Evolutionary conservation across 1,284 basidiomycete species (phyloP).

Genomic region (Cutaneotrichosporon curvatum): DNA sequence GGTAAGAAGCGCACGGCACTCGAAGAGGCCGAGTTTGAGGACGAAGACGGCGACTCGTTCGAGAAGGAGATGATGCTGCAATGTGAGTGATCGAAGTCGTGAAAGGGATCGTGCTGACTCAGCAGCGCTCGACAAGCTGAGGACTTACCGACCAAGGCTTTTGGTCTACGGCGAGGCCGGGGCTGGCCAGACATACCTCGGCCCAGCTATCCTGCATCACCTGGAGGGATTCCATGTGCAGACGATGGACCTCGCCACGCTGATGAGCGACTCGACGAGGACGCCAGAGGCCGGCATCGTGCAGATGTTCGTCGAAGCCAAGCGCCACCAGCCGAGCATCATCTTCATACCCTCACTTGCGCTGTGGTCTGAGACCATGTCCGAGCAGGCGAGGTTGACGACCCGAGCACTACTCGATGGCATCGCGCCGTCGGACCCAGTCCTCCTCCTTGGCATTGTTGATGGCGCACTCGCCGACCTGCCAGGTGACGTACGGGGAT

Average conservation of each 20-base stretch:
- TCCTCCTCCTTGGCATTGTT: conserved; percentile 80
- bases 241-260: conserved; percentile 78
- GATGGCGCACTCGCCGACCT: conserved; percentile 67
- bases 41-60: conserved; percentile 62
- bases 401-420: conserved; percentile 86
- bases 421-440: conserved; percentile 80
- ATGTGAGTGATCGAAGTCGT: conserved; percentile 53
- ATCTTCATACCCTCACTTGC: conserved; percentile 87
- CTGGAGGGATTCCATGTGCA: conserved; percentile 95
- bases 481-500: conserved; percentile 73
- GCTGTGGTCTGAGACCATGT: conserved; percentile 77
- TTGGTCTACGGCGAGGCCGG: conserved; percentile 73
- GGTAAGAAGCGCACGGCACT: conserved; percentile 69
- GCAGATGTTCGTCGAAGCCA: conserved; percentile 95
- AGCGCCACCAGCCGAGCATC: conserved; percentile 91
- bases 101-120: too few species aligned
- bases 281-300: conserved; percentile 88
- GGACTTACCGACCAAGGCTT: conserved; percentile 84
- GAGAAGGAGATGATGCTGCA: conserved; percentile 80
- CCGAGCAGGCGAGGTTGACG: conserved; percentile 76
- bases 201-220: conserved; percentile 83
- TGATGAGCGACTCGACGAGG: conserved; percentile 86
- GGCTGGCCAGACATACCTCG: conserved; percentile 86
- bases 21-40: conserved; percentile 90
- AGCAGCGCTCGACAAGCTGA: conserved; percentile 74